Percentiles rank a stretch among this genome's conserved stretches.
Evolutionary conservation across 495 filamentous ascomycete genomes (phyloP).

Genomic region (Neurospora pannonica): DNA sequence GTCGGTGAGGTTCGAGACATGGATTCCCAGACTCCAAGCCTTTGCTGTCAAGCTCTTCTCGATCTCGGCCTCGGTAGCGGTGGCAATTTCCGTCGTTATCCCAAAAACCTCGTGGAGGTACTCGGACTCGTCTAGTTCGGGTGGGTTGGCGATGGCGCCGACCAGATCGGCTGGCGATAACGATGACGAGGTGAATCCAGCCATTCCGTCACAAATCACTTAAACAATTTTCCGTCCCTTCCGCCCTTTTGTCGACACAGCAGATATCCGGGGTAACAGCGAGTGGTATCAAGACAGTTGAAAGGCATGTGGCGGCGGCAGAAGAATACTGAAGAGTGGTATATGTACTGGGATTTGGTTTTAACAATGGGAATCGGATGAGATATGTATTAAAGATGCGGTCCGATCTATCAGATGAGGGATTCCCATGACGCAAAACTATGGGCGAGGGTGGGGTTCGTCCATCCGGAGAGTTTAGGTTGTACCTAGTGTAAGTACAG

Average conservation of each 20-base stretch:
- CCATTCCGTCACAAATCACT: background rate
- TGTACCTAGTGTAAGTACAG: background rate
- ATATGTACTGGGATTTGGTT: background rate
- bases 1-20: constrained; percentile 9
- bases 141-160: constrained; percentile 5
- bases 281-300: background rate
- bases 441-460: background rate
- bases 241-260: background rate
- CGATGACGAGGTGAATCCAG: background rate
- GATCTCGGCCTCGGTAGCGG: constrained; percentile 29
- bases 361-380: background rate
- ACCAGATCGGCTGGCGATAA: constrained; percentile 5
- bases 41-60: constrained; percentile 27
- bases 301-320: background rate
- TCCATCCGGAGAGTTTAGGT: background rate
- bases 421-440: background rate
- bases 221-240: background rate
- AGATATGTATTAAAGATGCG: background rate
- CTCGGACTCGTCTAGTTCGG: constrained; percentile 32
- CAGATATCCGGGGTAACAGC: background rate
- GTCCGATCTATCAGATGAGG: background rate
- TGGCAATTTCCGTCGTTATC: constrained; percentile 11
- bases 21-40: constrained; percentile 34
- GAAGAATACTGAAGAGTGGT: background rate
- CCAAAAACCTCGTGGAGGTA: constrained; percentile 37